phyloP scores from a whole-genome alignment of 2,329 filamentous ascomycete genomes.

The Fusarium denticulatum region DNA sequence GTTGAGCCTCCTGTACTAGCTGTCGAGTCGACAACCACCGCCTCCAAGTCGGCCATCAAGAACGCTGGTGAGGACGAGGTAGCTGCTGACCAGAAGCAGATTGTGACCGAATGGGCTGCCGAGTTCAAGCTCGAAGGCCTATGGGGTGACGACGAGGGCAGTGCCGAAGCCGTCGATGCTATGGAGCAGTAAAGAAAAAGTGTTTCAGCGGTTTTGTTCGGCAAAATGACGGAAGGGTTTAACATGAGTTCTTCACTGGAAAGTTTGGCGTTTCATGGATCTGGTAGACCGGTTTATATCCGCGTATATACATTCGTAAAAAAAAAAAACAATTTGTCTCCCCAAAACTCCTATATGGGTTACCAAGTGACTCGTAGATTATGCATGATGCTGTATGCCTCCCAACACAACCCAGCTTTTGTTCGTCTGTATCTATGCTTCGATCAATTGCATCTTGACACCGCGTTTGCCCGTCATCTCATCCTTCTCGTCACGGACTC shows the following conservation, averaged over 20 bases:
- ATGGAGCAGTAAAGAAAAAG: constrained; percentile 60
- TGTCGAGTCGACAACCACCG: constrained; percentile 54
- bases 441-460: constrained; percentile 77
- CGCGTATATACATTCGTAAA: constrained; percentile 43
- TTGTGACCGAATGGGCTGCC: constrained; percentile 91
- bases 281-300: constrained; percentile 44
- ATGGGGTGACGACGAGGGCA: constrained; percentile 76
- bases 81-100: constrained; percentile 78
- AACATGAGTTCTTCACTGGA: constrained; percentile 44
- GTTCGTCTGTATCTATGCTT: constrained; percentile 30
- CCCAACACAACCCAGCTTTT: not conserved
- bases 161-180: constrained; percentile 52
- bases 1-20: constrained; percentile 77
- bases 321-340: constrained; percentile 40
- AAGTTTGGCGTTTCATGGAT: constrained; percentile 49
- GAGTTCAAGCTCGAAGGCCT: constrained; percentile 96
- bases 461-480: constrained; percentile 96
- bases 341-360: constrained; percentile 32
- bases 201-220: constrained; percentile 18
- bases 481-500: constrained; percentile 92
- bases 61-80: constrained; percentile 56
- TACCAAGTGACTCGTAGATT: constrained; percentile 27
- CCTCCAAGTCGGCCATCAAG: constrained; percentile 49
- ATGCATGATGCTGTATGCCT: constrained; percentile 16
- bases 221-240: constrained; percentile 41